Evolutionary conservation across 768 basidiomycete genomes (phyloP).

Genomic region (Hypholoma sublateritium): DNA sequence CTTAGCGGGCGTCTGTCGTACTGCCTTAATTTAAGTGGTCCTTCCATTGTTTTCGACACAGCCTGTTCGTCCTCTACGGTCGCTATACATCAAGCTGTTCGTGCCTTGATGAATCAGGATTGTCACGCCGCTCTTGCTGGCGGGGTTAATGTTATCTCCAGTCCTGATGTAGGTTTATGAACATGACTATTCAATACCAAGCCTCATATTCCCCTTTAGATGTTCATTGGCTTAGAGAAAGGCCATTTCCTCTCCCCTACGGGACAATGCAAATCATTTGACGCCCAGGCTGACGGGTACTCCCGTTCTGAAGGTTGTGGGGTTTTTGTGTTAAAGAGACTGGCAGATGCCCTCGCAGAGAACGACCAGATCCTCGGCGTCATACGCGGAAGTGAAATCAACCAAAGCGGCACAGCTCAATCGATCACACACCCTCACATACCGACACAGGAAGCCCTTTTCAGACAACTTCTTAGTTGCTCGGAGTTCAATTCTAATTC

Average conservation of each 20-base stretch:
- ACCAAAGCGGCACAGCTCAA: slow-evolving; percentile 63
- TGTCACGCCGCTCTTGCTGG: slow-evolving; percentile 71
- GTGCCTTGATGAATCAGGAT: slow-evolving; percentile 62
- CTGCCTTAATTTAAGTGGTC: slow-evolving; percentile 65
- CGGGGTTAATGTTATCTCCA: slow-evolving; percentile 70
- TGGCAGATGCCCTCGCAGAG: slow-evolving; percentile 63
- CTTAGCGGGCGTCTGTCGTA: slow-evolving; percentile 73
- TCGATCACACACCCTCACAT: slow-evolving; percentile 77
- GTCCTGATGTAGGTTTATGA: slow-evolving; percentile 58
- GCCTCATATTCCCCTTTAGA: slow-evolving; percentile 36
- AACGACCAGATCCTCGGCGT: slow-evolving; percentile 68
- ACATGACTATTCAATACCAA: background rate
- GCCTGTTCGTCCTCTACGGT: slow-evolving; percentile 73
- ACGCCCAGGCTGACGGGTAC: slow-evolving; percentile 73
- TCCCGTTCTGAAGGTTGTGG: slow-evolving; percentile 71
- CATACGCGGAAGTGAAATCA: slow-evolving; percentile 69
- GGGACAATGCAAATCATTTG: slow-evolving; percentile 71
- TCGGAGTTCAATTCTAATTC: slow-evolving; percentile 44
- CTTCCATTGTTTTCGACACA: slow-evolving; percentile 71
- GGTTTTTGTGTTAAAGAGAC: slow-evolving; percentile 69
- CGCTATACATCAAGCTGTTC: slow-evolving; percentile 68
- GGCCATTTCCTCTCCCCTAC: slow-evolving; percentile 68
- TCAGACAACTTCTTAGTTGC: slow-evolving; percentile 43
- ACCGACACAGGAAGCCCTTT: slow-evolving; percentile 59
- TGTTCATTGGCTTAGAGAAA: slow-evolving; percentile 67